Conservation (phyloP, 306 rosid species). For the Casuarina equisetifolia region DNA sequence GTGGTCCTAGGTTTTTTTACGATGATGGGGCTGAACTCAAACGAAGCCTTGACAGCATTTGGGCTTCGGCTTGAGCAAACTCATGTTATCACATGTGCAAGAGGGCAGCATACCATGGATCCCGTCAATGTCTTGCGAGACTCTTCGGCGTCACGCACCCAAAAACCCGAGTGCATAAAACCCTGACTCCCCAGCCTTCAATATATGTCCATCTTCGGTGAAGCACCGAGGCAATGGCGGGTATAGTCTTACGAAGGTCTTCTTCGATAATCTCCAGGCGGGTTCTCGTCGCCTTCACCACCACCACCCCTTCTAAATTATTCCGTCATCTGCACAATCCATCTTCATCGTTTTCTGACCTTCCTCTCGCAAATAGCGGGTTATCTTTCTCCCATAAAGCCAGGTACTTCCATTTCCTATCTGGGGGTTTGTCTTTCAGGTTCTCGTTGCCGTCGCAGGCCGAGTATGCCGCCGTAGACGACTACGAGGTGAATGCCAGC, state of each 20-base stretch:
- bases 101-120: too few species aligned
- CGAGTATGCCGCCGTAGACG: slow-evolving; percentile 63
- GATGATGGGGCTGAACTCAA: too few species aligned
- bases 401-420: slow-evolving; percentile 46
- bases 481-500: slow-evolving; percentile 44
- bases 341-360: slow-evolving; percentile 13
- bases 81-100: too few species aligned
- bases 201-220: neutral
- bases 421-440: slow-evolving; percentile 50
- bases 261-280: slow-evolving; percentile 38
- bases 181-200: too few species aligned
- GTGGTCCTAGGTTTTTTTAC: too few species aligned
- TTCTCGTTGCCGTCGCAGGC: slow-evolving; percentile 50
- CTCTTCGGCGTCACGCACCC: too few species aligned
- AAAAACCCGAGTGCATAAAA: too few species aligned
- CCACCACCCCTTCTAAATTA: slow-evolving; percentile 6
- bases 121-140: too few species aligned
- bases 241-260: slow-evolving; percentile 44
- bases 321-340: neutral
- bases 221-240: slow-evolving; percentile 30
- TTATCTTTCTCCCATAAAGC: slow-evolving; percentile 29
- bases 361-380: neutral
- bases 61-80: too few species aligned
- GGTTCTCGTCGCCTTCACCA: slow-evolving; percentile 43
- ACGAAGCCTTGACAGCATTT: too few species aligned